Evolutionary conservation across 768 basidiomycete species (phyloP), one percentile per base, ranked within the genome.

Genomic region (Hydnum rufescens): DNA sequence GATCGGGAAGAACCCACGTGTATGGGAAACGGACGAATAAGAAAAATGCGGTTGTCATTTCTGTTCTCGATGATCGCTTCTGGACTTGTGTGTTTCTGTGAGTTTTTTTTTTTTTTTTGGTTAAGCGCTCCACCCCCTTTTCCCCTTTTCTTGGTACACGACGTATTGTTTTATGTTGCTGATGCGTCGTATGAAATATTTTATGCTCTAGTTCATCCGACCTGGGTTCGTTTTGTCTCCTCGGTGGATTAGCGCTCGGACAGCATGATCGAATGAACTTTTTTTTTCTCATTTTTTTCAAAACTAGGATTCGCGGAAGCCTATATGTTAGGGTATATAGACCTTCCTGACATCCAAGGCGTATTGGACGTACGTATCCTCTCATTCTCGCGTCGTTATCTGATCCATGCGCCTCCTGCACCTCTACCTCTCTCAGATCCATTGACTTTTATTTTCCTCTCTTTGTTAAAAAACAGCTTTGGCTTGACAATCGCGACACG

Each of bases 281-380:
- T 39, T 39, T 22, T 39, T 1, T 39, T 39, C 36, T 1, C 13
- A 13, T 13, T 13, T 39, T 13, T 13, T 22, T 39, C 36, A 39
- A 22, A 39, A 13, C 22, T 39, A 39, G 53, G 53, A 4, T 53
- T 54, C 53, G 5, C 53, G 6, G 53, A 54, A 53, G 53, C 53
- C n/a, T 54, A 55, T 28, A 54, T 54, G 53, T 32, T 22, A 32
- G 53, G 53, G 16, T 51, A 26, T 5, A 49, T 53, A 22, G 52
- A 53, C 26, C 26, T 42, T 22, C n/a, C 19, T 8, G 52, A 53
- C 26, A 18, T 53, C n/a, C n/a, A n/a, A 1, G 23, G 19, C 22
- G 25, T 51, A 22, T 18, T 53, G 13, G 29, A 53, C 2, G 48
- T 53, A 52, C 32, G 49, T 13, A 18, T 5, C 39, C 42, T 4